phyloP scores from a whole-genome alignment of 140 eudicot genomes.

The Stevia rebaudiana region DNA sequence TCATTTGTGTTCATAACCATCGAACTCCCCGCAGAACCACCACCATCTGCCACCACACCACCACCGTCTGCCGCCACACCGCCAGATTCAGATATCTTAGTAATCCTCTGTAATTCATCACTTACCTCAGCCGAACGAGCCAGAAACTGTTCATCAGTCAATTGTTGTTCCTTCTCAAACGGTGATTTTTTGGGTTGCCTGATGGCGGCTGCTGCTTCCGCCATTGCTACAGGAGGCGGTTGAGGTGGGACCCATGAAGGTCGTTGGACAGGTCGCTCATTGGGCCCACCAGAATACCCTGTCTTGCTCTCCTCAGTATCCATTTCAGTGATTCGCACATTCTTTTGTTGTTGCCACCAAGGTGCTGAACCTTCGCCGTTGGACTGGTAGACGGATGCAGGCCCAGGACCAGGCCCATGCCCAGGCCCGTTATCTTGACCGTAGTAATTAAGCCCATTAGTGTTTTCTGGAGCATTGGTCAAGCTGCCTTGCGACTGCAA shows the following conservation, averaged over 20 bases:
- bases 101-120: slow-evolving; percentile 71
- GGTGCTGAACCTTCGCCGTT: slow-evolving; percentile 52
- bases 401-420: slow-evolving; percentile 13
- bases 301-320: slow-evolving; percentile 45
- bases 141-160: slow-evolving; percentile 62
- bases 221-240: slow-evolving; percentile 93
- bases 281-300: slow-evolving; percentile 28
- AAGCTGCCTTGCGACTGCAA: slow-evolving; percentile 44
- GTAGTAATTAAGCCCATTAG: slow-evolving; percentile 18
- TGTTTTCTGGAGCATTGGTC: slow-evolving; percentile 34
- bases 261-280: slow-evolving; percentile 57
- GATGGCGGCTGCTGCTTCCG: slow-evolving; percentile 96
- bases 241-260: slow-evolving; percentile 84
- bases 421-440: slow-evolving; percentile 32
- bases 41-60: slow-evolving; percentile 25
- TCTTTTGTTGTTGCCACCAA: slow-evolving; percentile 82
- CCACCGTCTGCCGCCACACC: slow-evolving; percentile 32
- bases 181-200: slow-evolving; percentile 71
- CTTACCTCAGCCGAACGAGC: slow-evolving; percentile 47
- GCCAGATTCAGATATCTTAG: slow-evolving; percentile 73
- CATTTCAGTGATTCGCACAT: slow-evolving; percentile 44
- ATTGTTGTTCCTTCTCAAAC: slow-evolving; percentile 45
- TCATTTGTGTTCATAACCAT: slow-evolving; percentile 31
- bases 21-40: slow-evolving; percentile 39
- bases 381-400: slow-evolving; percentile 31